These are phyloP conservation scores for Trichoderma erinaceum DNA, from an alignment of 495 filamentous ascomycete species.

Conservation along the genomic window DNA sequence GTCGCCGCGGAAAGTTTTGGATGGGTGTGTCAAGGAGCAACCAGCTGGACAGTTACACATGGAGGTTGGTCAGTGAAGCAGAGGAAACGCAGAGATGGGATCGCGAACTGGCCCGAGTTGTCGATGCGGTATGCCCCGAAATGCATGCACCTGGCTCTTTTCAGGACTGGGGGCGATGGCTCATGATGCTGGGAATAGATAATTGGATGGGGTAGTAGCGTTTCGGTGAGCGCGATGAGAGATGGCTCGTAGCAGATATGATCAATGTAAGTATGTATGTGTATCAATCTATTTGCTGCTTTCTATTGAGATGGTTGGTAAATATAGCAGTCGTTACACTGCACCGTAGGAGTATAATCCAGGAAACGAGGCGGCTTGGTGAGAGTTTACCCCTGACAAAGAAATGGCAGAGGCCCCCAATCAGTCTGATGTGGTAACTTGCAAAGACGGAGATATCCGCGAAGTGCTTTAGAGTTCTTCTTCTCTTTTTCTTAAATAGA, in stretches of 20 bases:
- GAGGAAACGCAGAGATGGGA: background rate
- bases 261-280: too few relatives aligned
- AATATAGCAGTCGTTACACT: background rate
- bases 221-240: background rate
- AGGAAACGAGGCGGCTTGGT: background rate
- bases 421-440: too few relatives aligned
- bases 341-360: background rate
- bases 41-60: background rate
- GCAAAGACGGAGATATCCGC: too few relatives aligned
- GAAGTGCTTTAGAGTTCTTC: too few relatives aligned
- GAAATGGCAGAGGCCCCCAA: background rate
- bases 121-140: background rate
- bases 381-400: background rate
- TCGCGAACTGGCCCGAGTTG: background rate
- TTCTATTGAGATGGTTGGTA: too few relatives aligned
- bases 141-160: background rate
- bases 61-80: background rate
- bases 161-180: background rate
- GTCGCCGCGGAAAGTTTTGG: background rate
- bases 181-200: background rate
- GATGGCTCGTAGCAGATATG: too few relatives aligned
- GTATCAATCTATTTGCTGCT: too few relatives aligned
- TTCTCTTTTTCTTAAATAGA: too few relatives aligned
- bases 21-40: background rate
- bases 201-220: background rate